phyloP scores from a whole-genome alignment of 31 red algal genomes.

The Odonthalia washingtoniensis region DNA sequence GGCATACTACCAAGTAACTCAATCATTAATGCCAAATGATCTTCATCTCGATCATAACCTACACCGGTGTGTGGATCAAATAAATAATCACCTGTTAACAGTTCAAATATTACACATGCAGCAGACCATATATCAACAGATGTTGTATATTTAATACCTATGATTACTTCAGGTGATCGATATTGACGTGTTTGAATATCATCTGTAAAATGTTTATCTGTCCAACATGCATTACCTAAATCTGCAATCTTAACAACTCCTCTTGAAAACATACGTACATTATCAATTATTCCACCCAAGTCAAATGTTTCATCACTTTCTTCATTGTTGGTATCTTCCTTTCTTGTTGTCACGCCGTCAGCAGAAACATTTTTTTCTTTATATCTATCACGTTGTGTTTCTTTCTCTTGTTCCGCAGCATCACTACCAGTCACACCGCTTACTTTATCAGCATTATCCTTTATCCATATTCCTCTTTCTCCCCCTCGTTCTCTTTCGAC shows the following conservation, averaged over 20 bases:
- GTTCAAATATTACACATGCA: slow-evolving; percentile 97
- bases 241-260: slow-evolving; percentile 90
- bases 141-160: slow-evolving; percentile 84
- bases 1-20: slow-evolving; percentile 81
- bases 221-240: slow-evolving; percentile 97
- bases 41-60: slow-evolving; percentile 90
- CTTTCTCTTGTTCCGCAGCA: not conserved
- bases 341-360: no score
- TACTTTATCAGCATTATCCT: no score
- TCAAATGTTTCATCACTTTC: slow-evolving; percentile 61
- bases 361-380: not conserved
- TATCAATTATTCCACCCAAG: slow-evolving; percentile 57
- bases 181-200: slow-evolving; percentile 99
- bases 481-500: no score
- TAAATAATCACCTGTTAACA: slow-evolving; percentile 97
- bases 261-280: slow-evolving; percentile 69
- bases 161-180: slow-evolving; percentile 90
- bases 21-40: slow-evolving; percentile 77
- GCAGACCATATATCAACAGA: slow-evolving; percentile 98
- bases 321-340: no score
- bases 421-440: not conserved
- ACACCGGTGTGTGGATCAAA: slow-evolving; percentile 93
- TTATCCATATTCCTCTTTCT: no score
- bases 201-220: slow-evolving; percentile 87
- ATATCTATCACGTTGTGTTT: not conserved